Conservation (phyloP, 495 filamentous ascomycete species). For the Sordaria brevicollis region DNA sequence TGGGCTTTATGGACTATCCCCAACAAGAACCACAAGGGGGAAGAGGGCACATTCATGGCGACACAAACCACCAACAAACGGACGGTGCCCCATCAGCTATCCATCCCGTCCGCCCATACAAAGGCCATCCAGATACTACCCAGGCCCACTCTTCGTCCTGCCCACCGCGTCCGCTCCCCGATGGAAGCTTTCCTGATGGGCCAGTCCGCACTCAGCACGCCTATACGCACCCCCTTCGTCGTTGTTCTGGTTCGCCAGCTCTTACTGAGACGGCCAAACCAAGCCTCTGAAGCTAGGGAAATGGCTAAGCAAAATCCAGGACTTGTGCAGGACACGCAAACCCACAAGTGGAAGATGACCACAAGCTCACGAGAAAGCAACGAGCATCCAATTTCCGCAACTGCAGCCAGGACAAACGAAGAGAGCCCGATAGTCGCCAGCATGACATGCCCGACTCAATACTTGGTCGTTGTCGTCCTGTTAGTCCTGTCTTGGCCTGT, state of each 20-base stretch:
- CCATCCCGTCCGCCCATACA: neutral
- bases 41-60: neutral
- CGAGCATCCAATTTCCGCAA: neutral
- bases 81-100: neutral
- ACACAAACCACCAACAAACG: neutral
- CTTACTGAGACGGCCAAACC: neutral
- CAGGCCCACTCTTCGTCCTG: neutral
- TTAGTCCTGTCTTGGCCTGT: neutral
- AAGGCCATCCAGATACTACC: neutral
- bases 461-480: neutral
- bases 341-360: neutral
- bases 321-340: neutral
- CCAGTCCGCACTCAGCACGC: neutral
- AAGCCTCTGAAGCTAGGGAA: neutral
- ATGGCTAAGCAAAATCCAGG: neutral
- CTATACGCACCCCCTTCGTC: neutral
- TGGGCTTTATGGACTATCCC: neutral
- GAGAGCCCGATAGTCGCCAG: neutral
- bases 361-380: neutral
- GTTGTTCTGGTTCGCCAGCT: neutral
- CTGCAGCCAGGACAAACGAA: neutral
- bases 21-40: neutral
- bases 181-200: neutral
- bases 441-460: neutral
- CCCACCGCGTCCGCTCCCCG: neutral